phyloP scores from a whole-genome alignment of 2,329 filamentous ascomycete species.

The Zopfia rhizophila region DNA sequence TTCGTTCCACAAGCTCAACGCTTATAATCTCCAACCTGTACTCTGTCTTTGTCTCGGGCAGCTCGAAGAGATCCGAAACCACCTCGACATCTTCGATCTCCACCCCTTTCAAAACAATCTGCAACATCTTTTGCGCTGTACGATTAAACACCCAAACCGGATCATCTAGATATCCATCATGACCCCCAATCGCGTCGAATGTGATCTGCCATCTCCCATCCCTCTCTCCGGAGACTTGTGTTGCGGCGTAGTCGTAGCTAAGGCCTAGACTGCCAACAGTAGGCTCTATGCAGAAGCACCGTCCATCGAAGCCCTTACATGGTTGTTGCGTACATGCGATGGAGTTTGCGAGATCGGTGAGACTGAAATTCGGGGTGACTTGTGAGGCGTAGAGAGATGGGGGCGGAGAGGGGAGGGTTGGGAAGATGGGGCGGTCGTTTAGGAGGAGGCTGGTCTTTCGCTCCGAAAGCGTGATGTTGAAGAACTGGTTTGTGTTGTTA shows the following conservation, averaged over 20 bases:
- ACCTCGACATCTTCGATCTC: slow-evolving; percentile 19
- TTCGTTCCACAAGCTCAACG: slow-evolving; percentile 35
- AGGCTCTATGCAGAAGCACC: slow-evolving; percentile 17
- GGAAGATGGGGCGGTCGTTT: slow-evolving; percentile 38
- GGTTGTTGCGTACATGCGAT: slow-evolving; percentile 26
- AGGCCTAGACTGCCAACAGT: slow-evolving; percentile 17
- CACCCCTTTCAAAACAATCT: slow-evolving; percentile 36
- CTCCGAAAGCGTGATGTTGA: slow-evolving; percentile 44
- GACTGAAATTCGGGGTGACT: slow-evolving; percentile 34
- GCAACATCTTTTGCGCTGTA: slow-evolving; percentile 37
- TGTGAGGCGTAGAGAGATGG: slow-evolving; percentile 30
- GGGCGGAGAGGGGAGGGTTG: slow-evolving; percentile 35
- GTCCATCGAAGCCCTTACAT: slow-evolving; percentile 1
- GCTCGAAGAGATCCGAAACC: slow-evolving; percentile 28
- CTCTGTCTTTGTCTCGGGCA: slow-evolving; percentile 22
- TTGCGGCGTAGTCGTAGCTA: slow-evolving; percentile 1
- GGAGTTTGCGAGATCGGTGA: slow-evolving; percentile 35
- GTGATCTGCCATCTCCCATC: slow-evolving; percentile 40
- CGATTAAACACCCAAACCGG: slow-evolving; percentile 31
- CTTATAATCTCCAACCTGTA: slow-evolving; percentile 39
- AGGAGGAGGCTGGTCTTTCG: slow-evolving; percentile 37
- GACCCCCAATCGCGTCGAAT: slow-evolving; percentile 42
- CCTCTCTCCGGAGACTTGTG: slow-evolving; percentile 20
- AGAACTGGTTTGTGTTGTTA: slow-evolving; percentile 31
- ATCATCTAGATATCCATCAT: slow-evolving; percentile 17